These are phyloP conservation scores for Thelonectria blattea DNA, from an alignment of 2,329 filamentous ascomycete genomes.

Conservation along the genomic window DNA sequence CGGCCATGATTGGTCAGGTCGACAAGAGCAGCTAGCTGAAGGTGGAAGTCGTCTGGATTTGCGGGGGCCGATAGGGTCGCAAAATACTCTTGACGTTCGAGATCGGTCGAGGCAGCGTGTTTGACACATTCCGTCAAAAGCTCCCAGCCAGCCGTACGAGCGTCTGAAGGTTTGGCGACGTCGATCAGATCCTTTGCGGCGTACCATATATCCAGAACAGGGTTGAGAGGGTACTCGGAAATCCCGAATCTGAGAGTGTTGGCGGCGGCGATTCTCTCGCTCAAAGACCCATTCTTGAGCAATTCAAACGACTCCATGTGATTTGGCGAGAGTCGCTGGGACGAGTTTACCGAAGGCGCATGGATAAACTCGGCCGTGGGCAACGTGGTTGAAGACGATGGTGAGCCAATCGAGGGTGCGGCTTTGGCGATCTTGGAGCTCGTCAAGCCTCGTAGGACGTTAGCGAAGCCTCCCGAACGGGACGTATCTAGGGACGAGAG, in stretches of 20 bases:
- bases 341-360: constrained; percentile 47
- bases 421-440: constrained; percentile 61
- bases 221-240: constrained; percentile 63
- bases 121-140: constrained; percentile 70
- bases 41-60: constrained; percentile 67
- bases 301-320: constrained; percentile 62
- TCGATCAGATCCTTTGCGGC: constrained; percentile 70
- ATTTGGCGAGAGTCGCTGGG: constrained; percentile 53
- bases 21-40: constrained; percentile 68
- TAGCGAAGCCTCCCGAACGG: constrained; percentile 62
- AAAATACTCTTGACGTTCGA: constrained; percentile 71
- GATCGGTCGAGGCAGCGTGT: constrained; percentile 66
- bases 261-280: constrained; percentile 63
- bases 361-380: constrained; percentile 54
- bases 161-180: constrained; percentile 56
- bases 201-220: constrained; percentile 69
- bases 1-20: constrained; percentile 68
- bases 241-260: constrained; percentile 62
- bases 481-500: constrained; percentile 60
- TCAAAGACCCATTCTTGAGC: constrained; percentile 57
- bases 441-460: constrained; percentile 68
- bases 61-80: constrained; percentile 63
- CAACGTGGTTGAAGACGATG: constrained; percentile 46
- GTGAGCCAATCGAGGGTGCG: constrained; percentile 51
- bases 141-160: constrained; percentile 68